Evolutionary conservation across 1,284 basidiomycete species (phyloP).

Genomic region (Lignosus rhinocerotis): DNA sequence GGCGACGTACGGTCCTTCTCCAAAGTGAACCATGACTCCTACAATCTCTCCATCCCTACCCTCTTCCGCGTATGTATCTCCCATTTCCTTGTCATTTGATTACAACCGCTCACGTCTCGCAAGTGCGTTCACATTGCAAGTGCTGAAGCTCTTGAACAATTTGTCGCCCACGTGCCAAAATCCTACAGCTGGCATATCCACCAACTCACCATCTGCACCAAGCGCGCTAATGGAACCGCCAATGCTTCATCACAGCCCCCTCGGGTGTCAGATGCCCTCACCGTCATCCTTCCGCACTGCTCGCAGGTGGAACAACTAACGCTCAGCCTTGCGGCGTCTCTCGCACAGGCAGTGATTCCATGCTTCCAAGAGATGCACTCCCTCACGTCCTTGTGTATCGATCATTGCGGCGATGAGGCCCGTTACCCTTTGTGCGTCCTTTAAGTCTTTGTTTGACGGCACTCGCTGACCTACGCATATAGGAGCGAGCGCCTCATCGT

Average conservation of each 20-base stretch:
- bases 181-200: constrained; percentile 55
- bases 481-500: constrained; percentile 74
- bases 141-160: constrained; percentile 47
- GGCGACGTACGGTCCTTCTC: constrained; percentile 43
- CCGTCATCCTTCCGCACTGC: constrained; percentile 49
- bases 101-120: not conserved
- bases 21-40: constrained; percentile 46
- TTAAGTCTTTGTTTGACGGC: constrained; percentile 14
- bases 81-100: not conserved
- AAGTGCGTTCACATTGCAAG: constrained; percentile 48
- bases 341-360: constrained; percentile 51
- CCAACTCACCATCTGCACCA: constrained; percentile 54
- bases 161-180: constrained; percentile 57
- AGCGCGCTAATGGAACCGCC: constrained; percentile 24
- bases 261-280: constrained; percentile 46
- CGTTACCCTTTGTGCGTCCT: constrained; percentile 56
- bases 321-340: constrained; percentile 53
- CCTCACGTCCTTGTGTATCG: constrained; percentile 52
- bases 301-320: constrained; percentile 50
- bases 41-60: constrained; percentile 55
- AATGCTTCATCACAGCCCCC: constrained; percentile 11
- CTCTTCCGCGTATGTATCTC: constrained; percentile 52
- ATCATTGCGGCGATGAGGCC: constrained; percentile 54
- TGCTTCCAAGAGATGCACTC: constrained; percentile 51
- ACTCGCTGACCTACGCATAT: constrained; percentile 19